Evolutionary conservation across 192 early-diverging fungal genomes (phyloP), one percentile per base, ranked within the genome.

Genomic region (Linnemannia elongata): DNA sequence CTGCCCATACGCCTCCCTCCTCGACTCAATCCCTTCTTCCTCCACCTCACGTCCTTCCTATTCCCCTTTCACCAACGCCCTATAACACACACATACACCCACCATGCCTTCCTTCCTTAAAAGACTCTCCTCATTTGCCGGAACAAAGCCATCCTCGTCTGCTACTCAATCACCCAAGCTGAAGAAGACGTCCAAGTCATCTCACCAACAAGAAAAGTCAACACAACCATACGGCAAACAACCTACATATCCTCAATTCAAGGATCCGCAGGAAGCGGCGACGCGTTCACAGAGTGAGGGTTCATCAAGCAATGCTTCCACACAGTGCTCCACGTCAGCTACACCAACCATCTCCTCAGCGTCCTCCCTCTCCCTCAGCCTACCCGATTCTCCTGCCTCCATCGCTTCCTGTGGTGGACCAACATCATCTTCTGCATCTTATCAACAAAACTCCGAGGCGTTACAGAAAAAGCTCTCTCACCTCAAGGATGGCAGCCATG

Each of bases 61-160:
- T 17, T 33, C 60, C 27, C 27, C 60, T 66, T 66, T 66, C n/a
- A 22, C 10, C 70, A 72, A 72, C 41, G 30, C 70, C 47, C 47
- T 54, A 22, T 52, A 18, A 17, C 49, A 74, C 41, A 41, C 15
- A 33, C 18, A 35, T 15, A 22, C 49, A 20, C 22, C 24, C 72
- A 63, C 22, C 24, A 77, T 77, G 76, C 76, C 76, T 20, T 77
- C 76, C 20, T 77, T 77, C 39, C 60, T 77, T 41, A 77, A 66
- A 45, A 55, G 60, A 20, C 10, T 77, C 30, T 57, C 76, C 60
- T 66, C 60, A 24, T 54, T 77, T 30, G 35, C 77, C 20, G 69
- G 68, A 7, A 71, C 30, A 54, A 33, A 42, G 35, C 8, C 55
- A 35, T 63, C 75, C 33, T 70, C 77, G 44, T 52, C 49, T 2